A percentile compares a stretch with the other conserved stretches of the same genome.
Evolutionary conservation across 2,329 filamentous ascomycete genomes (phyloP).

Genomic region (Blumeria hordei): DNA sequence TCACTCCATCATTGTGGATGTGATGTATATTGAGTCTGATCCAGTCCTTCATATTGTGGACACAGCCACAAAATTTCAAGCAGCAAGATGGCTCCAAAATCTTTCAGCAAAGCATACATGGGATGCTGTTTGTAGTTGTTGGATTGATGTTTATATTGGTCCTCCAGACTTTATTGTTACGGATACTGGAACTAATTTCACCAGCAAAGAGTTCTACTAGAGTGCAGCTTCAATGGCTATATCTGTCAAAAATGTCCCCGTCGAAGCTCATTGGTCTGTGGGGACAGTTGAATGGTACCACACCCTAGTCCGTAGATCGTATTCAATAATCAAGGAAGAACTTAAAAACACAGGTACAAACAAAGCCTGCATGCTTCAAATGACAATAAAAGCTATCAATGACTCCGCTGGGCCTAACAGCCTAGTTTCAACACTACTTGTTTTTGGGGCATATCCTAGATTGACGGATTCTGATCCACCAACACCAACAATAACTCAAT

Average conservation of each 20-base stretch:
- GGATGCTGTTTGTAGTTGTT: constrained; percentile 1
- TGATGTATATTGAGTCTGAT: background rate
- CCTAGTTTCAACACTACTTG: too few relatives aligned
- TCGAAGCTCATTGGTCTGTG: background rate
- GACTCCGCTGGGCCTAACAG: too few relatives aligned
- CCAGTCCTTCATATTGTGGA: constrained; percentile 1
- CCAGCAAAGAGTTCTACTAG: constrained; percentile 2
- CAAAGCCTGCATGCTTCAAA: too few relatives aligned
- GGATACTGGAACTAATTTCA: constrained; percentile 1
- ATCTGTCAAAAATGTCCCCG: background rate
- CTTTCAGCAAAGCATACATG: background rate
- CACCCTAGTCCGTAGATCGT: background rate
- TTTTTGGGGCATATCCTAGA: too few relatives aligned
- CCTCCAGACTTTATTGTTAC: background rate
- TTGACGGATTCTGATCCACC: too few relatives aligned
- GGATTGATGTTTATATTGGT: constrained; percentile 3
- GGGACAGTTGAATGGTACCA: background rate
- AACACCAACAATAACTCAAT: too few relatives aligned
- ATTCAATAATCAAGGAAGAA: background rate
- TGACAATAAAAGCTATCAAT: too few relatives aligned
- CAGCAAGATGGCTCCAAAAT: constrained; percentile 1
- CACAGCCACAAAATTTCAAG: background rate
- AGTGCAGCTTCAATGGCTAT: background rate
- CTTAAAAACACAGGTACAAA: too few relatives aligned
- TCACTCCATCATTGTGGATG: background rate